Percentiles rank a stretch among this genome's conserved stretches.
Conservation (phyloP, 176 grass and related monocot species). For the Phragmites australis region DNA sequence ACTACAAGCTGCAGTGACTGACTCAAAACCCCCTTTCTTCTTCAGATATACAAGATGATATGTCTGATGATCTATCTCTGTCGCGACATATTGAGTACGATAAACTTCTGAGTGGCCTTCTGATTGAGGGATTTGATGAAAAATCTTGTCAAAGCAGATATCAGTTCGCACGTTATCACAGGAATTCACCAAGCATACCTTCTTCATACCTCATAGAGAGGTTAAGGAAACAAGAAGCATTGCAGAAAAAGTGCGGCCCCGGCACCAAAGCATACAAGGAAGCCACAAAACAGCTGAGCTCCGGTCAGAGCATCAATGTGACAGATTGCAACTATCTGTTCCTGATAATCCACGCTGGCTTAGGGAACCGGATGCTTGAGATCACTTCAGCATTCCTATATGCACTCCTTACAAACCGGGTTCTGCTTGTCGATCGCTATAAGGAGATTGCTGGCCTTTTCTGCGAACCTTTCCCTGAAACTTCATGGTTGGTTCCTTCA, state of each 20-base stretch:
- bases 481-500: constrained; percentile 68
- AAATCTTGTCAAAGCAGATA: constrained; percentile 73
- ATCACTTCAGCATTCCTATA: constrained; percentile 71
- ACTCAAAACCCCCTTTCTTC: constrained; percentile 15
- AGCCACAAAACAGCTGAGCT: constrained; percentile 52
- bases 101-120: constrained; percentile 64
- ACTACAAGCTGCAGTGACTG: constrained; percentile 6
- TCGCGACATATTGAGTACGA: constrained; percentile 43
- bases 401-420: constrained; percentile 57
- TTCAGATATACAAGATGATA: constrained; percentile 45
- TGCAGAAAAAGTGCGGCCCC: constrained; percentile 74
- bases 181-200: constrained; percentile 40
- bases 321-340: constrained; percentile 73
- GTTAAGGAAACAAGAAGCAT: constrained; percentile 71
- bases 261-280: constrained; percentile 58
- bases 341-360: constrained; percentile 53
- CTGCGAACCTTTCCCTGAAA: constrained; percentile 78
- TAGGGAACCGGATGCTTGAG: constrained; percentile 75
- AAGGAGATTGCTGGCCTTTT: constrained; percentile 63
- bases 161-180: constrained; percentile 62
- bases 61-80: constrained; percentile 37
- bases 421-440: constrained; percentile 70
- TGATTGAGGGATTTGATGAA: constrained; percentile 69
- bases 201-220: constrained; percentile 65
- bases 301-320: constrained; percentile 35